Evolutionary conservation across 768 basidiomycete species (phyloP), one percentile per base, ranked within the genome.

Genomic region (Macrolepiota albuminosa): DNA sequence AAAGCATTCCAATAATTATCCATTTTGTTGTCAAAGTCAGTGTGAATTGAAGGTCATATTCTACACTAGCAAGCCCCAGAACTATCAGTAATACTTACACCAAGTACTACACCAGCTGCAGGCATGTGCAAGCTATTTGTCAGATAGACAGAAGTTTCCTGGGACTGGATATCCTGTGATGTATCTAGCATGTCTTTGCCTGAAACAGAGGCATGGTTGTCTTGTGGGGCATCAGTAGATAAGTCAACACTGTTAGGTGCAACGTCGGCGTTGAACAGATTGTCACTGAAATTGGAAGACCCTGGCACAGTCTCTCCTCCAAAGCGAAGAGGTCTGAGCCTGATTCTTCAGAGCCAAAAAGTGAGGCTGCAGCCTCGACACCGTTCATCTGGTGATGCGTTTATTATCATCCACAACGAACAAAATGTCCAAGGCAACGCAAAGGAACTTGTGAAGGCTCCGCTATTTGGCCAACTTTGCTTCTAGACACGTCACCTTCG

Each of bases 291-390:
- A 36, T 46, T 50, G 61, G 74, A 70, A 68, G 71, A 66, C 55
- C 58, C 61, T 21, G 60, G 48, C 10, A 48, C 36, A 36, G 54
- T 48, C 16, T 60, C 56, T 56, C 75, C 72, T 49, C 84, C 85
- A 62, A 74, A 61, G 86, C 81, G 75, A 89, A 89, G 55, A 82
- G 82, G 73, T 89, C 87, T 36, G 81, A 76, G 18, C 75, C 75
- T 54, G 83, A 68, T 68, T 90, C 87, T 36, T 83, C 82, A 55
- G 82, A 73, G 62, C 85, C 88, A 77, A 93, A 93, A 49, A 93
- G 86, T 58, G 88, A 86, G 54, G 90, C 87, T 39, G 91, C 91
- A 64, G 88, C 85, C 77, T 91, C 89, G 58, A 87, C 84, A 64
- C 79, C 77, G 70, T 76, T 81, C 87, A 88, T 88, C 67, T 67